phyloP scores from a whole-genome alignment of 495 filamentous ascomycete species.

The Podospora sp. region DNA sequence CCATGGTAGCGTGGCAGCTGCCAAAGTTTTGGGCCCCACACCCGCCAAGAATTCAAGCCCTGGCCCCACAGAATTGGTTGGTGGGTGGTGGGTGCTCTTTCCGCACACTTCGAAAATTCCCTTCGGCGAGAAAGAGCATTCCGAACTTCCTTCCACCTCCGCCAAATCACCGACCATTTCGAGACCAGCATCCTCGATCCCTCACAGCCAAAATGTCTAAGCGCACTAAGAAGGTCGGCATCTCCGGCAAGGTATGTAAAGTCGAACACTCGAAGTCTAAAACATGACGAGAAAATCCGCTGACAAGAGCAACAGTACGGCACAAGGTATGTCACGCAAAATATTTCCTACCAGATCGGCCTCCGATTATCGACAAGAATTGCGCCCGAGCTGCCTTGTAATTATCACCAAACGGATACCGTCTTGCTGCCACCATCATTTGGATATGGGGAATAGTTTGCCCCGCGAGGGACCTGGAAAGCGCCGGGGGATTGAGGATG shows the following conservation, averaged over 20 bases:
- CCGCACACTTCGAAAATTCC: constrained; percentile 23
- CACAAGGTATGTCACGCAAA: constrained; percentile 52
- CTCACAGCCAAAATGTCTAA: constrained; percentile 81
- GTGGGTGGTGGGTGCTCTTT: constrained; percentile 11
- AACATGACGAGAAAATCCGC: constrained; percentile 10
- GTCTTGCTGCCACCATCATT: neutral
- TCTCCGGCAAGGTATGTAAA: constrained; percentile 58
- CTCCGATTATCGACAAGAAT: constrained; percentile 1
- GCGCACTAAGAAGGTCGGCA: constrained; percentile 97
- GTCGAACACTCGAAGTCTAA: neutral
- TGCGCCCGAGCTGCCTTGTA: neutral
- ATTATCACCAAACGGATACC: neutral
- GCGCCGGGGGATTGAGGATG: too few relatives aligned
- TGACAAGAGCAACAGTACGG: constrained; percentile 52
- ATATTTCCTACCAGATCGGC: constrained; percentile 18
- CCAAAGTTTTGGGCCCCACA: neutral
- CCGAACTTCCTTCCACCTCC: constrained; percentile 38
- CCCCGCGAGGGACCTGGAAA: too few relatives aligned
- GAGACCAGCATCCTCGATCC: constrained; percentile 24
- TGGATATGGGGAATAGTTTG: neutral
- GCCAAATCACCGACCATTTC: constrained; percentile 27
- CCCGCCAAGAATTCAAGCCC: neutral
- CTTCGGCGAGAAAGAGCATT: constrained; percentile 33
- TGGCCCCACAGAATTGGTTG: constrained; percentile 2
- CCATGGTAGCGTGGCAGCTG: neutral